phyloP scores from a whole-genome alignment of 345 rosid species.

The Brassica rapa region DNA sequence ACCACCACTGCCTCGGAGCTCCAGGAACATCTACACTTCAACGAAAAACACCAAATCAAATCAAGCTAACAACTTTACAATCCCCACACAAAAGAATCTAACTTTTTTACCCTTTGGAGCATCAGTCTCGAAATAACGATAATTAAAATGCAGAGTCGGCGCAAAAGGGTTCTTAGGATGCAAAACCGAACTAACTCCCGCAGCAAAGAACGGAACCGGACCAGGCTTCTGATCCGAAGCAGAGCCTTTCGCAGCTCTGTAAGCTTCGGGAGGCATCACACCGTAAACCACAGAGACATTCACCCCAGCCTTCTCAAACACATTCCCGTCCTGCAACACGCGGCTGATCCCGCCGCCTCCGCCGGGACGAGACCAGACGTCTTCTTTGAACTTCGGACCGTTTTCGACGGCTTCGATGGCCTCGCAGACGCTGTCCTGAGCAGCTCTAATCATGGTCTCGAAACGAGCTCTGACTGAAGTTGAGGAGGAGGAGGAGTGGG shows the following conservation, averaged over 20 bases:
- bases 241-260: constrained; percentile 82
- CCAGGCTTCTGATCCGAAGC: constrained; percentile 73
- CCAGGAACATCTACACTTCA: constrained; percentile 72
- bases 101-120: constrained; percentile 72
- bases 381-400: constrained; percentile 83
- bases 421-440: constrained; percentile 73
- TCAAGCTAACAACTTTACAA: neutral
- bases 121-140: constrained; percentile 42
- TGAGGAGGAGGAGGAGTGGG: constrained; percentile 40
- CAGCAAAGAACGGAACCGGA: constrained; percentile 89
- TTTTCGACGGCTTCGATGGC: constrained; percentile 70
- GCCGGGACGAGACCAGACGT: constrained; percentile 95
- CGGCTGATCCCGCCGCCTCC: constrained; percentile 99
- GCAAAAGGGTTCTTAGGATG: neutral
- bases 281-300: constrained; percentile 97
- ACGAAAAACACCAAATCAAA: neutral
- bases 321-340: constrained; percentile 85
- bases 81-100: neutral
- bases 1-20: constrained; percentile 99
- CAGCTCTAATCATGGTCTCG: constrained; percentile 85
- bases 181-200: constrained; percentile 70
- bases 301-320: constrained; percentile 97
- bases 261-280: constrained; percentile 99
- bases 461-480: constrained; percentile 70
- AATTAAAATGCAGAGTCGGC: constrained; percentile 59